Evolutionary conservation across 192 early-diverging fungal genomes (phyloP).

Genomic region (Jimgerdemannia lactiflua): DNA sequence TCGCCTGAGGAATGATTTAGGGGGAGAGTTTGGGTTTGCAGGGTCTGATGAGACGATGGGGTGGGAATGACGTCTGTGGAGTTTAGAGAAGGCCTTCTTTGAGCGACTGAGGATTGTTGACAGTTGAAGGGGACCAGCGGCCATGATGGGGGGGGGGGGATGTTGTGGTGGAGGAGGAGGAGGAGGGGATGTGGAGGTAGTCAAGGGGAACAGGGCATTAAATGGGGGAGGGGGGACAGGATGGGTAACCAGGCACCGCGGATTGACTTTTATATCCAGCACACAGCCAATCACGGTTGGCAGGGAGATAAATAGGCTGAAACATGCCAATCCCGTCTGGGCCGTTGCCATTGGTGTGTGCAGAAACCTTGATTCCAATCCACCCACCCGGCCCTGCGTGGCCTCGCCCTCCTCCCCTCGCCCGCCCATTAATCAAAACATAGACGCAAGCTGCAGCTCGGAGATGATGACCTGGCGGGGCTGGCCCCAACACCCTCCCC

Average conservation of each 20-base stretch:
- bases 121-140: neutral
- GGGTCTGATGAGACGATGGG: neutral
- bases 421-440: too few species aligned
- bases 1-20: slow-evolving; percentile 1
- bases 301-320: too few species aligned
- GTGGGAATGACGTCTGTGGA: neutral
- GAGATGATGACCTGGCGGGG: too few species aligned
- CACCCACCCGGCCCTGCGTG: too few species aligned
- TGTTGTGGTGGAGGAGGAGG: neutral
- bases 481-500: too few species aligned
- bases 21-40: slow-evolving; percentile 1
- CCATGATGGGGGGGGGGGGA: neutral
- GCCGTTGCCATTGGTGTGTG: neutral
- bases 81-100: neutral
- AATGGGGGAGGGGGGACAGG: too few species aligned
- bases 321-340: too few species aligned
- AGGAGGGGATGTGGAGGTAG: neutral
- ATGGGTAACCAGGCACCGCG: too few species aligned
- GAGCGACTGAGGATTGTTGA: neutral
- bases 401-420: too few species aligned
- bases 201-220: neutral
- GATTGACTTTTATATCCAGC: too few species aligned
- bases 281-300: too few species aligned
- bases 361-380: neutral
- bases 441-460: too few species aligned